These are phyloP conservation scores for Zasmidium citrigriseum DNA, from an alignment of 2,329 filamentous ascomycete genomes.

Conservation along the genomic window DNA sequence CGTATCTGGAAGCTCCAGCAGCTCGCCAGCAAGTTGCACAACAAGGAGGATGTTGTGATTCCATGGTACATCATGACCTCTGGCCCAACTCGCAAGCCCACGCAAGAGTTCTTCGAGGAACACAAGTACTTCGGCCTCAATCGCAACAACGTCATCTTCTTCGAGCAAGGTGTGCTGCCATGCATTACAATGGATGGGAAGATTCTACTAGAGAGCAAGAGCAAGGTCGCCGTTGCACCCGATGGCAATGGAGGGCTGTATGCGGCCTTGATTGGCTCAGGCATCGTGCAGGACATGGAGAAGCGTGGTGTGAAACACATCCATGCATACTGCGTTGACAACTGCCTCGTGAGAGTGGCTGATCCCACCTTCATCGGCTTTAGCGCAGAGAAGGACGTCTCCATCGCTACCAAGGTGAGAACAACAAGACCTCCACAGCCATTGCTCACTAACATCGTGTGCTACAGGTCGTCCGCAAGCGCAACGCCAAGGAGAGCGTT, in stretches of 20 bases:
- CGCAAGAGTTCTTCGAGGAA: slow-evolving; percentile 89
- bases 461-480: slow-evolving; percentile 82
- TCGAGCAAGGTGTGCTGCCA: slow-evolving; percentile 93
- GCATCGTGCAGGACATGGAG: slow-evolving; percentile 83
- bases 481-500: slow-evolving; percentile 92
- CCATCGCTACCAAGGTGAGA: slow-evolving; percentile 82
- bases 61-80: slow-evolving; percentile 99
- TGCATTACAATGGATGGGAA: slow-evolving; percentile 98
- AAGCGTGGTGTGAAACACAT: slow-evolving; percentile 90
- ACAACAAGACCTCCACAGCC: not conserved
- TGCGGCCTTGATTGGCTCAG: slow-evolving; percentile 78
- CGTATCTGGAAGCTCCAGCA: slow-evolving; percentile 83
- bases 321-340: slow-evolving; percentile 97
- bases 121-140: slow-evolving; percentile 88
- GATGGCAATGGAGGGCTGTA: slow-evolving; percentile 98
- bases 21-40: slow-evolving; percentile 71
- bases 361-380: slow-evolving; percentile 96
- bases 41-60: slow-evolving; percentile 64
- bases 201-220: slow-evolving; percentile 89
- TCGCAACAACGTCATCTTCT: slow-evolving; percentile 84
- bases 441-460: not conserved
- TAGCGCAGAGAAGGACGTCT: slow-evolving; percentile 80
- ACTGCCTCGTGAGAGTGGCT: slow-evolving; percentile 98
- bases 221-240: slow-evolving; percentile 87
- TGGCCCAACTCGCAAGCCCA: slow-evolving; percentile 86